A percentile compares a stretch with the other conserved stretches of the same genome.
Evolutionary conservation across 148 eudicot species (phyloP).

Genomic region (Fagopyrum tataricum): DNA sequence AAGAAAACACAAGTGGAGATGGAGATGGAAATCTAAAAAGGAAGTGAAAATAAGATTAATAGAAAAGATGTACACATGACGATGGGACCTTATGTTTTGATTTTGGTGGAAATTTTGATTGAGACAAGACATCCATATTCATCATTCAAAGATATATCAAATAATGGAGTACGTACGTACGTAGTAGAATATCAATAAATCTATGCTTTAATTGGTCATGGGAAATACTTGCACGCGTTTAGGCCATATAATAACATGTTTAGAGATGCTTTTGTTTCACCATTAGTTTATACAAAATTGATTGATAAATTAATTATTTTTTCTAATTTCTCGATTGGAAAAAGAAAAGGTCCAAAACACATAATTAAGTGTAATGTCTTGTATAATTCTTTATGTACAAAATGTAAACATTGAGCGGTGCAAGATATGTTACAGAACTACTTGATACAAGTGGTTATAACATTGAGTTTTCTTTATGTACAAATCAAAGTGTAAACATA

Average conservation of each 20-base stretch:
- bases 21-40: not conserved
- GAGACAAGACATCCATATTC: not conserved
- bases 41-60: not conserved
- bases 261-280: not conserved
- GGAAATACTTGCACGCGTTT: not conserved
- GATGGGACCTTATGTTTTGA: slow-evolving; percentile 13
- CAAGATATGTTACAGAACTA: too few relatives aligned
- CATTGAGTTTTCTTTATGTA: too few relatives aligned
- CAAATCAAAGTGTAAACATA: too few relatives aligned
- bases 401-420: too few relatives aligned
- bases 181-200: not conserved
- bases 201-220: not conserved
- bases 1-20: not conserved
- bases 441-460: too few relatives aligned
- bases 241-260: not conserved
- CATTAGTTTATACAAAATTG: not conserved
- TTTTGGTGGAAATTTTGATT: slow-evolving; percentile 4
- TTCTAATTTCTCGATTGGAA: too few relatives aligned
- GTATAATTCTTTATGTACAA: too few relatives aligned
- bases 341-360: too few relatives aligned
- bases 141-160: not conserved
- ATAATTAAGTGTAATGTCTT: too few relatives aligned
- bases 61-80: slow-evolving; percentile 1
- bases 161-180: slow-evolving; percentile 12
- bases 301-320: too few relatives aligned